Conservation (phyloP, 2,329 filamentous ascomycete species). For the Graphiopsis chlorocephala region DNA sequence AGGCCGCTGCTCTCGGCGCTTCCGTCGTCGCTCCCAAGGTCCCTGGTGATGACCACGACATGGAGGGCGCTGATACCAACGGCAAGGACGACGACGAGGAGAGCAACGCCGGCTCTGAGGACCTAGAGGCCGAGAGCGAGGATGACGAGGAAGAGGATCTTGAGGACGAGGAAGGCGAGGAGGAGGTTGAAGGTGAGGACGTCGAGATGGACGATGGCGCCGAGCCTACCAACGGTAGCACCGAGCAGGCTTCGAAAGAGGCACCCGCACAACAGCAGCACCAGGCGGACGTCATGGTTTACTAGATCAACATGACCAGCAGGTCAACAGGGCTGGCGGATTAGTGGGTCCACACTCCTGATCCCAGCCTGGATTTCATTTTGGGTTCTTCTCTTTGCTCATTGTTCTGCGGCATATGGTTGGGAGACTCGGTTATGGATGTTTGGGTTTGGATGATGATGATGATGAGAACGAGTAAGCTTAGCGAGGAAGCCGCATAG, state of each 20-base stretch:
- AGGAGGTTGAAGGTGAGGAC: slow-evolving; percentile 27
- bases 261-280: slow-evolving; percentile 5
- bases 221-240: slow-evolving; percentile 1
- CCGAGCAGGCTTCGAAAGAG: slow-evolving; percentile 17
- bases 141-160: slow-evolving; percentile 40
- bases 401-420: slow-evolving; percentile 11
- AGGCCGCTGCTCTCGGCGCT: slow-evolving; percentile 35
- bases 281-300: slow-evolving; percentile 28
- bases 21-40: slow-evolving; percentile 13
- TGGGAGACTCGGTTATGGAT: neutral
- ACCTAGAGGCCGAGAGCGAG: slow-evolving; percentile 45
- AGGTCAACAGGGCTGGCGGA: neutral
- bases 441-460: neutral
- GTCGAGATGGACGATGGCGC: slow-evolving; percentile 23
- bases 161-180: slow-evolving; percentile 41
- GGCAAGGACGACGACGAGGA: slow-evolving; percentile 65
- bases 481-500: neutral
- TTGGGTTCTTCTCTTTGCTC: neutral
- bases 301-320: slow-evolving; percentile 16
- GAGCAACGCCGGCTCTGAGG: slow-evolving; percentile 59
- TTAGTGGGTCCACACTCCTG: neutral
- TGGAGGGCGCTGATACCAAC: slow-evolving; percentile 66
- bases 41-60: slow-evolving; percentile 65
- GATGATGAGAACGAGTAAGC: neutral
- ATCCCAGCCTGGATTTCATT: neutral